Evolutionary conservation across 768 basidiomycete genomes (phyloP).

Genomic region (Russula vinacea): DNA sequence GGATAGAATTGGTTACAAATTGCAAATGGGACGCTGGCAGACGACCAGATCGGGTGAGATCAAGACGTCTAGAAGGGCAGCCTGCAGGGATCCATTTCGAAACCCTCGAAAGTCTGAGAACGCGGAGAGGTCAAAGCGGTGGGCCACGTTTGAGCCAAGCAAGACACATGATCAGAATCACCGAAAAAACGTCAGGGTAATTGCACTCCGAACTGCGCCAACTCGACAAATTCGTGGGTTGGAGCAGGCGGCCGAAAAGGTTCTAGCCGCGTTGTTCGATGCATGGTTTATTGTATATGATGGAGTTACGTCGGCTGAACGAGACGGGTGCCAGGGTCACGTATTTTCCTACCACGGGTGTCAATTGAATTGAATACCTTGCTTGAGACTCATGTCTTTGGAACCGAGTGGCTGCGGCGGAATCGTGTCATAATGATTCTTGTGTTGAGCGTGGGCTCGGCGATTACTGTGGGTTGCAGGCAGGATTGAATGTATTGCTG

Average conservation of each 20-base stretch:
- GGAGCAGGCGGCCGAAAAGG: not conserved
- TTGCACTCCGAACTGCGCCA: not conserved
- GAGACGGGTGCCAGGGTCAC: not conserved
- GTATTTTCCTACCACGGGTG: not conserved
- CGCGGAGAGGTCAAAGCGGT: not conserved
- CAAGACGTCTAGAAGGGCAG: conserved; percentile 14
- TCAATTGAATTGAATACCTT: not conserved
- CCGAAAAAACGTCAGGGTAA: not conserved
- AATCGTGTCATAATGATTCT: not conserved
- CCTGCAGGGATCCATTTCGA: not conserved
- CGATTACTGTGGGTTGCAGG: not conserved
- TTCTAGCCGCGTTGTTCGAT: not conserved
- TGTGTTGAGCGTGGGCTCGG: not conserved
- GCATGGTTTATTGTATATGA: not conserved
- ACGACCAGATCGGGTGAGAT: conserved; percentile 9
- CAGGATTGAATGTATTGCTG: not conserved
- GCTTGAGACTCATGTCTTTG: not conserved
- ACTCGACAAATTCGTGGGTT: not conserved
- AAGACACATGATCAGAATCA: conserved; percentile 12
- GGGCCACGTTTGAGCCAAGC: conserved; percentile 11
- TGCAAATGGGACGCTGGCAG: not conserved
- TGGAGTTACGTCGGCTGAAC: not conserved
- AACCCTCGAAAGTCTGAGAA: not conserved
- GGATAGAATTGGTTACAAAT: not conserved
- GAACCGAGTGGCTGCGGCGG: not conserved